These are phyloP conservation scores for Amanita rimosa DNA, from an alignment of 768 basidiomycete genomes.

Conservation along the genomic window DNA sequence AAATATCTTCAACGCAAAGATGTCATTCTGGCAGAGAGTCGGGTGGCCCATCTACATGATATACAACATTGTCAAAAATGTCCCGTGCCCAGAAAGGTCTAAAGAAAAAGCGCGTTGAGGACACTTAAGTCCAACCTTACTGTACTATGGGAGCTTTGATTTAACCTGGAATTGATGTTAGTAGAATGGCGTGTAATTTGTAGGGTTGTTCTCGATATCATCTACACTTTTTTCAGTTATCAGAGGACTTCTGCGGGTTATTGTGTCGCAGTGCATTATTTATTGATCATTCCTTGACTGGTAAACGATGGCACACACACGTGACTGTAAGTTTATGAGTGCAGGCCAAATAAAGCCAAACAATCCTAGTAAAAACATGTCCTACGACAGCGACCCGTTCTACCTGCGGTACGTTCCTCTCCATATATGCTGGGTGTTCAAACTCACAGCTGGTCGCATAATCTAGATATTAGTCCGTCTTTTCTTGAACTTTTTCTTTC, in stretches of 20 bases:
- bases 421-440: not conserved
- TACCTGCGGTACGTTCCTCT: slow-evolving; percentile 50
- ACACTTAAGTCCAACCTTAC: not conserved
- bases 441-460: slow-evolving; percentile 6
- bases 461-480: slow-evolving; percentile 35
- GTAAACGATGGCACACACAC: no score
- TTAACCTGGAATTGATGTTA: slow-evolving; percentile 28
- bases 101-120: not conserved
- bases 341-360: not conserved
- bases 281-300: no score
- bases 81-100: not conserved
- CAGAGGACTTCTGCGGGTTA: no score
- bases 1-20: slow-evolving; percentile 19
- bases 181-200: no score
- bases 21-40: slow-evolving; percentile 19
- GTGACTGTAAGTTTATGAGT: slow-evolving; percentile 1
- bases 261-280: no score
- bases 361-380: slow-evolving; percentile 22
- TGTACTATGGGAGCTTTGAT: not conserved
- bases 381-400: slow-evolving; percentile 64
- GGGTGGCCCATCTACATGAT: slow-evolving; percentile 23
- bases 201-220: no score
- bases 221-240: no score
- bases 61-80: not conserved
- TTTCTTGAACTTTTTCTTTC: not conserved